Conservation (phyloP, 2,329 filamentous ascomycete genomes). For the Hirsutella thompsonii region DNA sequence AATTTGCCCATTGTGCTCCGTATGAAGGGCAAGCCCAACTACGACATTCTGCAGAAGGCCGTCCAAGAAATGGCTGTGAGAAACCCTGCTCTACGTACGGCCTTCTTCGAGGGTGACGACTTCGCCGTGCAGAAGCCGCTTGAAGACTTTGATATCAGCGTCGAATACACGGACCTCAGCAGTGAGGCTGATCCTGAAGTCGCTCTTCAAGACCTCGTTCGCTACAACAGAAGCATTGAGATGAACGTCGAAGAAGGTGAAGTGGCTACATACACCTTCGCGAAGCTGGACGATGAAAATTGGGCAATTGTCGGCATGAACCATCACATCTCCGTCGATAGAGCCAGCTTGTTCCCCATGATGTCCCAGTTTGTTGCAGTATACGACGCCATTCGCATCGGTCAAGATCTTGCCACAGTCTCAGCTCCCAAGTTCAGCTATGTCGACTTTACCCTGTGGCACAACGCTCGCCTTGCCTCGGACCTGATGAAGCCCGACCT, state of each 20-base stretch:
- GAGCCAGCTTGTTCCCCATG: conserved; percentile 10
- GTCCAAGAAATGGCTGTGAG: conserved; percentile 10
- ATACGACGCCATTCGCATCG: conserved; percentile 9
- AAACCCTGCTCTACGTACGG: conserved; percentile 10
- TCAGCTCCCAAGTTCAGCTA: conserved; percentile 11
- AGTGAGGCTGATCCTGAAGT: conserved; percentile 4
- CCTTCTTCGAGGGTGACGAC: conserved; percentile 12
- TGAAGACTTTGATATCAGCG: conserved; percentile 9
- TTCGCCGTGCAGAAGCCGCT: conserved; percentile 10
- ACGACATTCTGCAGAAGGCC: conserved; percentile 6
- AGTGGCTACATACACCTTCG: conserved; percentile 9
- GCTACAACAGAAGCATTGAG: conserved; percentile 10
- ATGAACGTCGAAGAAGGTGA: conserved; percentile 12
- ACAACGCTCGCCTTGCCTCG: conserved; percentile 11
- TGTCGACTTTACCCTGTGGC: conserved; percentile 13
- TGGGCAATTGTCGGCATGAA: conserved; percentile 10
- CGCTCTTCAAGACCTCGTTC: conserved; percentile 7
- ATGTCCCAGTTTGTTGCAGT: conserved; percentile 11
- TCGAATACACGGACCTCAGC: conserved; percentile 9
- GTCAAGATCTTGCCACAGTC: conserved; percentile 9
- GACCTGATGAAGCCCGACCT: conserved; percentile 12
- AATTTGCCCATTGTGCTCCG: conserved; percentile 11
- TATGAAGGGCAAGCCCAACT: conserved; percentile 11
- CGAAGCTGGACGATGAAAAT: conserved; percentile 9
- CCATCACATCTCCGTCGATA: conserved; percentile 13